Evolutionary conservation across 2,329 filamentous ascomycete species (phyloP).

Genomic region (Coniochaeta sp.): DNA sequence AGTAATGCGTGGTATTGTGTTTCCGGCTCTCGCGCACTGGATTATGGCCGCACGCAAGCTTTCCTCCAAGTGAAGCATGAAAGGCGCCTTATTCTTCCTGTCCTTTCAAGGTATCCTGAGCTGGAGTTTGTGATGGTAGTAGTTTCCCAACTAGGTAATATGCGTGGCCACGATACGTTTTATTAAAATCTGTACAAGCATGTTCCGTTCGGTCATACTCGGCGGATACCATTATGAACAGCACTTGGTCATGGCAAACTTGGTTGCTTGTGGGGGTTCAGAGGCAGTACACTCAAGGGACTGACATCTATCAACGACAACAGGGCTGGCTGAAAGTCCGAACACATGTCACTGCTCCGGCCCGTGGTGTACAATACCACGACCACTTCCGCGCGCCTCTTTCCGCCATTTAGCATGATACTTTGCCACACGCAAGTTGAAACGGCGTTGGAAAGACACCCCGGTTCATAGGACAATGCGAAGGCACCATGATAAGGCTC

Average conservation of each 20-base stretch:
- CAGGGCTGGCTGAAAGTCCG: neutral
- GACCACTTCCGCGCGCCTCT: neutral
- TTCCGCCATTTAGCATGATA: neutral
- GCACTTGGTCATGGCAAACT: neutral
- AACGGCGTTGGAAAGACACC: neutral
- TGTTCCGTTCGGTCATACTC: neutral
- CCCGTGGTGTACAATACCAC: neutral
- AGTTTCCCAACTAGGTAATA: too few relatives aligned
- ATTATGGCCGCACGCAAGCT: neutral
- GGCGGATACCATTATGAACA: neutral
- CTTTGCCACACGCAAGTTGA: neutral
- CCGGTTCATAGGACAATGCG: neutral
- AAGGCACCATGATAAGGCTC: neutral
- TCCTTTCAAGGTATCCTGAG: neutral
- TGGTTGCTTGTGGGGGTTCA: neutral
- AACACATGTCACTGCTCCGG: neutral
- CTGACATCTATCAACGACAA: neutral
- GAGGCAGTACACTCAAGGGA: neutral
- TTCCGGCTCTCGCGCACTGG: neutral
- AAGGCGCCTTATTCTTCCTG: neutral
- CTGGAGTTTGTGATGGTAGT: too few relatives aligned
- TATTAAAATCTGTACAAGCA: too few relatives aligned
- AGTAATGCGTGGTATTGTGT: neutral
- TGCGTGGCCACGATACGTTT: too few relatives aligned
- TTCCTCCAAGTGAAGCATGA: too few relatives aligned